Percentiles rank a stretch among this genome's conserved stretches.
phyloP scores from a whole-genome alignment of 805 yeast species.

The Ogataea polymorpha region DNA sequence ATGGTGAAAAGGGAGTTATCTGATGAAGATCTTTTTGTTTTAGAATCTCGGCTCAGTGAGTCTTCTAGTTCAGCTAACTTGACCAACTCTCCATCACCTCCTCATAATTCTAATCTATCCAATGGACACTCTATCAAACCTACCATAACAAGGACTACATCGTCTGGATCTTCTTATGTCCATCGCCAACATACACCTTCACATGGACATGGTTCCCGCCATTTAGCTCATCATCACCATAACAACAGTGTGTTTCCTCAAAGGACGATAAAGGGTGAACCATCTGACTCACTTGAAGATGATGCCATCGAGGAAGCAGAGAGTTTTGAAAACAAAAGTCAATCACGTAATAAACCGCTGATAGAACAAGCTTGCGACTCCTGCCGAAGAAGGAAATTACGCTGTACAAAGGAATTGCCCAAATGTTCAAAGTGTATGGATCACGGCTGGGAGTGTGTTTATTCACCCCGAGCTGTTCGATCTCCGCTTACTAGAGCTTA shows the following conservation, averaged over 20 bases:
- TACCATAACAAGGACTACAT: neutral
- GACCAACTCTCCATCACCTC: neutral
- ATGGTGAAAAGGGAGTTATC: constrained; percentile 1
- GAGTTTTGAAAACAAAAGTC: neutral
- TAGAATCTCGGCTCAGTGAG: neutral
- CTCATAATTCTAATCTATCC: neutral
- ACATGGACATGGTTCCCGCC: constrained; percentile 23
- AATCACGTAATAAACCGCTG: constrained; percentile 1
- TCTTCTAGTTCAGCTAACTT: neutral
- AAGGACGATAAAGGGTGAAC: constrained; percentile 7
- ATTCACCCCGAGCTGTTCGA: constrained; percentile 74
- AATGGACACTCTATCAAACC: neutral
- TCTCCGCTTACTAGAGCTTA: constrained; percentile 82
- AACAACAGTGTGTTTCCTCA: constrained; percentile 14
- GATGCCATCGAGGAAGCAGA: neutral
- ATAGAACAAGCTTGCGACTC: constrained; percentile 75
- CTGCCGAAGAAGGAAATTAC: constrained; percentile 74
- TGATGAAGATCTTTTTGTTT: neutral
- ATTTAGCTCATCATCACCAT: constrained; percentile 17
- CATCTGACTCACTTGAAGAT: neutral
- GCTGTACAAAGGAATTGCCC: constrained; percentile 78
- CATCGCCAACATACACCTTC: constrained; percentile 22
- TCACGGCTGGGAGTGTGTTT: constrained; percentile 71
- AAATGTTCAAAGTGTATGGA: constrained; percentile 70
- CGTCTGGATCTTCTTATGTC: constrained; percentile 21